These are phyloP conservation scores for Dacryopinax spathularia DNA, from an alignment of 768 basidiomycete genomes.

Conservation along the genomic window DNA sequence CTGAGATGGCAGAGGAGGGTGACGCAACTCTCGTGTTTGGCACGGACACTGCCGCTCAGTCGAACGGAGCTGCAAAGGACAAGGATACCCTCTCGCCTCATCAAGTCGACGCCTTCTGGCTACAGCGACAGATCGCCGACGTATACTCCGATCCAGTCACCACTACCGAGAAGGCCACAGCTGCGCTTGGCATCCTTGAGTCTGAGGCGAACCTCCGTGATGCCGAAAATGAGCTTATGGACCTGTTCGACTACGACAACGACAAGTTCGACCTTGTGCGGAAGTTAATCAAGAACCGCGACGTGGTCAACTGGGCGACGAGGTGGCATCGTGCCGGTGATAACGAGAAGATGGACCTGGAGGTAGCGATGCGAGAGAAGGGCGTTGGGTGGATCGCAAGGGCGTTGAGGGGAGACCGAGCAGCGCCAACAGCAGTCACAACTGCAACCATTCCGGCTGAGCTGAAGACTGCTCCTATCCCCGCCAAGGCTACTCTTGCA, in stretches of 20 bases:
- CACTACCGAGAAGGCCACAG: conserved; percentile 76
- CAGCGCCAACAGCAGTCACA: conserved; percentile 27
- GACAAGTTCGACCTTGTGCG: conserved; percentile 80
- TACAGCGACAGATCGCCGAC: conserved; percentile 83
- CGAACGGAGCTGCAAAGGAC: conserved; percentile 47
- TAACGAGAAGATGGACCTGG: conserved; percentile 80
- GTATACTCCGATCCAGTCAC: conserved; percentile 90
- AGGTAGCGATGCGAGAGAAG: conserved; percentile 97
- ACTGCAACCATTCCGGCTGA: conserved; percentile 43
- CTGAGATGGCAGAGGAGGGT: conserved; percentile 25
- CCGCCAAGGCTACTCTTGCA: conserved; percentile 72
- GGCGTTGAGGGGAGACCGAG: conserved; percentile 67
- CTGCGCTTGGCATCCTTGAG: conserved; percentile 70
- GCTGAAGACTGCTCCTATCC: conserved; percentile 66
- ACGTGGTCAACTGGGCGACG: conserved; percentile 95
- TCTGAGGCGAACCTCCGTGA: conserved; percentile 82
- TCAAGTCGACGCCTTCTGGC: conserved; percentile 94
- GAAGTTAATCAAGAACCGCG: conserved; percentile 86
- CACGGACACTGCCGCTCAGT: neutral
- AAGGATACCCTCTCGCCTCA: conserved; percentile 78
- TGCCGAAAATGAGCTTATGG: conserved; percentile 92
- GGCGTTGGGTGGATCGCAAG: conserved; percentile 91
- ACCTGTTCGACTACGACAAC: conserved; percentile 72
- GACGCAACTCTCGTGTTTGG: conserved; percentile 71
- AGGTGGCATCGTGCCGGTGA: conserved; percentile 81